A percentile compares a stretch with the other conserved stretches of the same genome.
Conservation (phyloP, 1,139 yeast genomes). For the Hemisphaericaspora xylanilytica region DNA sequence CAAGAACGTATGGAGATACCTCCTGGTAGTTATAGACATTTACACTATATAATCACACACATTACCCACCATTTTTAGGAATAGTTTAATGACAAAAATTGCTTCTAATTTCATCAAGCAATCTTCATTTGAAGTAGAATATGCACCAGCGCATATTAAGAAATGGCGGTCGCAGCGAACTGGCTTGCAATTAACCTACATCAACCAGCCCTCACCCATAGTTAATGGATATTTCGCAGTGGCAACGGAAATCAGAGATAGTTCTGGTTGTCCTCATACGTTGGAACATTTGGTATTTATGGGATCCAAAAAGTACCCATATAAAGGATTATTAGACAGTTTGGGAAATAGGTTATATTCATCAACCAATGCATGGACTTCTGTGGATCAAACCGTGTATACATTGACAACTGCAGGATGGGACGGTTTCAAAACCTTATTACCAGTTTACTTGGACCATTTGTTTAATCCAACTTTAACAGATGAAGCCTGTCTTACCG, state of each 20-base stretch:
- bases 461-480: slow-evolving; percentile 80
- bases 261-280: slow-evolving; percentile 94
- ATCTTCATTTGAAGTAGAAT: slow-evolving; percentile 55
- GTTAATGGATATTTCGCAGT: slow-evolving; percentile 94
- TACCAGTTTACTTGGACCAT: slow-evolving; percentile 92
- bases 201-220: slow-evolving; percentile 81
- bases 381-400: slow-evolving; percentile 92
- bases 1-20: too few relatives aligned
- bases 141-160: slow-evolving; percentile 61
- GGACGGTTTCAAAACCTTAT: slow-evolving; percentile 82
- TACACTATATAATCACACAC: not conserved
- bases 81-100: slow-evolving; percentile 10
- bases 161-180: slow-evolving; percentile 77
- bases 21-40: too few relatives aligned
- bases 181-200: slow-evolving; percentile 75
- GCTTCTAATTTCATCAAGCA: slow-evolving; percentile 36
- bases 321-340: slow-evolving; percentile 85
- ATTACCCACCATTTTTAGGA: not conserved
- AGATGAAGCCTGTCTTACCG: slow-evolving; percentile 88
- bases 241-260: slow-evolving; percentile 84
- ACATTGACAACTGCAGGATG: slow-evolving; percentile 92
- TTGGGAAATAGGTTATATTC: slow-evolving; percentile 85
- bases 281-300: slow-evolving; percentile 90
- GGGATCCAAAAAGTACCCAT: slow-evolving; percentile 91
- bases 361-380: slow-evolving; percentile 96